A percentile compares a stretch with the other conserved stretches of the same genome.
These are phyloP conservation scores for Pichia membranifaciens DNA, from an alignment of 805 yeast species.

Conservation along the genomic window DNA sequence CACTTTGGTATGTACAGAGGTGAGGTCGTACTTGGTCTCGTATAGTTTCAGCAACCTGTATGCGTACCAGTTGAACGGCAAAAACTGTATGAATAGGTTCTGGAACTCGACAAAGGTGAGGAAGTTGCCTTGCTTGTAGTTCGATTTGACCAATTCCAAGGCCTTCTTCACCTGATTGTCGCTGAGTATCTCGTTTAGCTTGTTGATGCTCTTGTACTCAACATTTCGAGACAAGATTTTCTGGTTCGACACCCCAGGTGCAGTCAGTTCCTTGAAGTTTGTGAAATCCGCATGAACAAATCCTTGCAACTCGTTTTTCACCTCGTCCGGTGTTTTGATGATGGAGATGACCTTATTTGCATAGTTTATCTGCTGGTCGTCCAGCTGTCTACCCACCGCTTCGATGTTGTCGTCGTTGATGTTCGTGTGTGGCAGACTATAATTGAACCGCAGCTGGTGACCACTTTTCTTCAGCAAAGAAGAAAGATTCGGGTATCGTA, in stretches of 20 bases:
- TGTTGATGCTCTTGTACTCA: slow-evolving; percentile 5
- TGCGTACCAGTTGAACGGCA: slow-evolving; percentile 16
- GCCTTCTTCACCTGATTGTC: slow-evolving; percentile 9
- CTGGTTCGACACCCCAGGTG: neutral
- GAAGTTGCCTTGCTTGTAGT: slow-evolving; percentile 6
- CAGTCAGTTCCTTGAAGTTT: slow-evolving; percentile 3
- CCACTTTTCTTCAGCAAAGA: too few species aligned
- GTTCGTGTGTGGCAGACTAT: too few species aligned
- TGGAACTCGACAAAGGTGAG: slow-evolving; percentile 24
- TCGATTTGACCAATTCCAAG: slow-evolving; percentile 7
- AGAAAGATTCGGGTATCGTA: slow-evolving; percentile 1
- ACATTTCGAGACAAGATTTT: neutral
- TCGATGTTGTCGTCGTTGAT: too few species aligned
- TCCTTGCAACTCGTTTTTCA: slow-evolving; percentile 1
- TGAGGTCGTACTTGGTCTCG: slow-evolving; percentile 15
- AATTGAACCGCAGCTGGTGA: neutral
- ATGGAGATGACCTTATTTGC: slow-evolving; percentile 4
- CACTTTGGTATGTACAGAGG: slow-evolving; percentile 14
- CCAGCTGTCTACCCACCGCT: too few species aligned
- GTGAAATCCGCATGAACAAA: slow-evolving; percentile 5
- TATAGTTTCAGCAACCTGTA: slow-evolving; percentile 19
- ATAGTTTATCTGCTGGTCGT: neutral
- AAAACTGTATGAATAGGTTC: slow-evolving; percentile 17
- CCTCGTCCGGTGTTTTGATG: slow-evolving; percentile 3
- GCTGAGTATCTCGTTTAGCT: slow-evolving; percentile 4